Evolutionary conservation across 805 yeast genomes (phyloP), one percentile per base, ranked within the genome.

Genomic region (Candida anglica): DNA sequence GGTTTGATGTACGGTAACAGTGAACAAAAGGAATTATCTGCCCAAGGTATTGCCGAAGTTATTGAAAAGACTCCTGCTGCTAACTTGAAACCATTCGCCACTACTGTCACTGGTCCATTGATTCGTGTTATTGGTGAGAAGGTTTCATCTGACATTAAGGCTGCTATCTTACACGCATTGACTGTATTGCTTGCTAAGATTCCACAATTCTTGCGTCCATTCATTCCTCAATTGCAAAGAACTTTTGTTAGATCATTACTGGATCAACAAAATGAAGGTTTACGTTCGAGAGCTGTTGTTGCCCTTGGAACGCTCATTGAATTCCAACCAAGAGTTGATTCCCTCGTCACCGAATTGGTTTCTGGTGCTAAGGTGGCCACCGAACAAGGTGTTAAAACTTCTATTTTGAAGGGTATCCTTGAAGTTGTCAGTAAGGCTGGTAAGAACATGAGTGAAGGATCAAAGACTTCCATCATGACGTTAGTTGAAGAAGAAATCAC

Each of bases 71-170:
- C 98, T 0, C 93, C 93, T 15, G 80, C 93, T n/a, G 69, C 75
- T 8, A 78, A 74, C 39, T 75, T 93, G 60, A 85, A 80, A 58
- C 86, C 96, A 21, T 86, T 81, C 60, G 96, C 94, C 15, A 91
- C 98, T 6, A 79, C 79, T 18, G 86, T 94, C 43, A 89, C 96
- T 18, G 99, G 99, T 63, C 98, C 98, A 25, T 73, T 93, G 53
- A 93, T 93, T 62, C 87, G 99, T 71, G 95, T 91, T 37, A 86
- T 91, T 53, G 98, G 99, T 52, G 99, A 93, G 60, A 79, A 96
- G 59, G 91, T 86, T 45, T 75, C 81, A 13, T 74, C 95, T 41
- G 96, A 88, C 46, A 86, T 93, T 47, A 93, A 93, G 69, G 81
- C 95, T 23, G 95, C 96, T n/a, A 91, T 94, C 46, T 70, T 93